Base-by-base conservation (phyloP, 176 grass and related monocot genomes). In the Oryza nivara region DNA sequence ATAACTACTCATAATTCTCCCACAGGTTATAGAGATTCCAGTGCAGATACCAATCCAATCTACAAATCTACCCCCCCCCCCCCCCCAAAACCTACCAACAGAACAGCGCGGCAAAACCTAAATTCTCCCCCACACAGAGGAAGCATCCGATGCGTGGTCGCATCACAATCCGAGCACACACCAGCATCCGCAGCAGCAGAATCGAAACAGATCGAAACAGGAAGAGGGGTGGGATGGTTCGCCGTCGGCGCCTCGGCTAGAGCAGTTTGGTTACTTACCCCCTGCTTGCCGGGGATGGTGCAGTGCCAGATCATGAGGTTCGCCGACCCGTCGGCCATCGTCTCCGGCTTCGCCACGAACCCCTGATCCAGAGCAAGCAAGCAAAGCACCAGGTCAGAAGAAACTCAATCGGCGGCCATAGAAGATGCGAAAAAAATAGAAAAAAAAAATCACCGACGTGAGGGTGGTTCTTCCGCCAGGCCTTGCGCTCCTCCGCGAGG, bases 391-490 rank as follows among this genome's bases (percentile, higher is more conserved):
- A 83, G 34, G 75, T 89, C 64, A 38, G 36, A 77, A 77, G 75
- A 66, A 81, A 38, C 46, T 48, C 14, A 78, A 92, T 74, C 67
- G 46, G 2, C 56, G 73, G 74, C 64, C 30, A 40, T 16, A 44
- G 46, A 26, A 23, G 47, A 25, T 9, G 25, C 36, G 0, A 38
- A 38, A 38, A 38, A 38, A 13, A 35, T 23, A 17, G n/a, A 45
- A 34, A 32, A n/a, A n/a, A n/a, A 45, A 63, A 28, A 32, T 32
- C 23, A 84, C 80, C 19, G 46, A 87, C 93, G 66, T 90, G 88
- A 51, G 90, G 90, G 41, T 95, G 90, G 75, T 95, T 92, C 85
- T 90, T 90, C 34, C 88, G 90, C 93, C 93, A 92, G 5, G 90
- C 74, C 85, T 95, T 95, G 65, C 90, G 90, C 82, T 95, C 90